Evolutionary conservation across 768 basidiomycete species (phyloP).

Genomic region (Xerocomellus intermedius): DNA sequence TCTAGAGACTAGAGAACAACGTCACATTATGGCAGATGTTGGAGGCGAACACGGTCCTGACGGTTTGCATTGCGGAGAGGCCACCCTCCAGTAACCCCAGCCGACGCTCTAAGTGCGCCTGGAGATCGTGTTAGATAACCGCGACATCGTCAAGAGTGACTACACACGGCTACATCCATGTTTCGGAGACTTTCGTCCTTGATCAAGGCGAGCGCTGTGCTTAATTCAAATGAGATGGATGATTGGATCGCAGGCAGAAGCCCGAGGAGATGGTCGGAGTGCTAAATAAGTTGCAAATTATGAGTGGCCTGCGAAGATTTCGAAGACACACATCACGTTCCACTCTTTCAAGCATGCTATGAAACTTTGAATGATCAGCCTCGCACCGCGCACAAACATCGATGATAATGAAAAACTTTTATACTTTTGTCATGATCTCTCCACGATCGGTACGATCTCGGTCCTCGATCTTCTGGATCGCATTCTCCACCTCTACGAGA

Average conservation of each 20-base stretch:
- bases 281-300: constrained; percentile 14
- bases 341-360: constrained; percentile 23
- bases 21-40: constrained; percentile 14
- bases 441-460: constrained; percentile 19
- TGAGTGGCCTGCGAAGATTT: not conserved
- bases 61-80: constrained; percentile 32
- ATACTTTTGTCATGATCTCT: constrained; percentile 26
- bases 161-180: constrained; percentile 24
- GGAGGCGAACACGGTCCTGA: constrained; percentile 19
- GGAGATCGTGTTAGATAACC: constrained; percentile 7
- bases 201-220: constrained; percentile 25
- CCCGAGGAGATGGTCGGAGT: constrained; percentile 28
- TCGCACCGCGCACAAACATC: not conserved
- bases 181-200: constrained; percentile 31
- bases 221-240: constrained; percentile 25
- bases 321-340: constrained; percentile 22
- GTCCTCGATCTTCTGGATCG: constrained; percentile 22
- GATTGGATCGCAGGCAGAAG: constrained; percentile 23
- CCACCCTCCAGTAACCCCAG: constrained; percentile 26
- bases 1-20: constrained; percentile 17
- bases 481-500: constrained; percentile 18
- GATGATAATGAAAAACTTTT: not conserved
- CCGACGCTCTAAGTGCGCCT: constrained; percentile 32
- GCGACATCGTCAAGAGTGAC: not conserved
- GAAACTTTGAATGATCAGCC: constrained; percentile 24